Percentiles rank a stretch among this genome's conserved stretches.
These are phyloP conservation scores for Nigrospora sphaerica DNA, from an alignment of 2,329 filamentous ascomycete species.

Conservation along the genomic window DNA sequence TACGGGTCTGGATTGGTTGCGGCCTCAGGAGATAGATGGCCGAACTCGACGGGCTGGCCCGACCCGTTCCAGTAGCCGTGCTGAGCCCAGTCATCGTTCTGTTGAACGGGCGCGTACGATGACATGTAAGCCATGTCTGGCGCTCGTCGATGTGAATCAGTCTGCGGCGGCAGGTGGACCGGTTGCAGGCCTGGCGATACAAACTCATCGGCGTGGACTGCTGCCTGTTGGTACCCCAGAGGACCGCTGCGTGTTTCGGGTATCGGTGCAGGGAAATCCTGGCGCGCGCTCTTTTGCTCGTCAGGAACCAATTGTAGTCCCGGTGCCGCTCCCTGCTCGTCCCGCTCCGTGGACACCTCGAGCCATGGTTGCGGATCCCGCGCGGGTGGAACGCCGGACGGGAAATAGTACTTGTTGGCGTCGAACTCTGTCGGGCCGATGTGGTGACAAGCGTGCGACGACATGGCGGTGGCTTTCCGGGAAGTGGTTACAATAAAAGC, in stretches of 20 bases:
- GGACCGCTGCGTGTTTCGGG: conserved; percentile 1
- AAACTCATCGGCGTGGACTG: conserved; percentile 8
- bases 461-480: too few relatives aligned
- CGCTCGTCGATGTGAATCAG: background rate
- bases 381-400: conserved; percentile 3
- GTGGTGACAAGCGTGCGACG: too few relatives aligned
- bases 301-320: conserved; percentile 11
- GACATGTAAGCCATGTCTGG: too few relatives aligned
- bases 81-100: too few relatives aligned
- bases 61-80: too few relatives aligned
- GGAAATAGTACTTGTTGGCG: conserved; percentile 13
- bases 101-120: too few relatives aligned
- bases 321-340: conserved; percentile 10
- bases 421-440: conserved; percentile 2
- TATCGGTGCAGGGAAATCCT: conserved; percentile 3
- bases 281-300: conserved; percentile 8
- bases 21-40: too few relatives aligned
- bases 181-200: conserved; percentile 8
- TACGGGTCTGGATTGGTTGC: too few relatives aligned
- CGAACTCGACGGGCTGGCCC: too few relatives aligned
- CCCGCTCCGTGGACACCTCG: conserved; percentile 9
- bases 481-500: too few relatives aligned
- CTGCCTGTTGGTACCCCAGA: background rate
- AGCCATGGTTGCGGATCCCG: conserved; percentile 8
- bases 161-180: conserved; percentile 1